phyloP scores from a whole-genome alignment of 805 yeast species.

The Priceomyces melissophilus region DNA sequence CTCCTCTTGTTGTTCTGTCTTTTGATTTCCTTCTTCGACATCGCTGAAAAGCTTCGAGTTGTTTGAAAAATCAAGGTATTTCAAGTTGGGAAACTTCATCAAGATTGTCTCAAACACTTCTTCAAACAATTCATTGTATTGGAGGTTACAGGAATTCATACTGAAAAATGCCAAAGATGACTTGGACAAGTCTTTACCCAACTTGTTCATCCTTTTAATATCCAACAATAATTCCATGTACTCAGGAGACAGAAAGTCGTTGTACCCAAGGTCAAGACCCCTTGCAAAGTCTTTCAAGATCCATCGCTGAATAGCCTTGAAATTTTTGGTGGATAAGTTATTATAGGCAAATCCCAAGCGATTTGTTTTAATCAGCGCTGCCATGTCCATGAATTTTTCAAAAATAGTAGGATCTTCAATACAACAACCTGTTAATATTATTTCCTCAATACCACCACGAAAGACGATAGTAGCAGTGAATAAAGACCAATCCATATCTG shows the following conservation, averaged over 20 bases:
- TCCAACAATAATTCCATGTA: constrained; percentile 38
- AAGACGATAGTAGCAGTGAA: constrained; percentile 64
- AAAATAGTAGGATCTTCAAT: constrained; percentile 54
- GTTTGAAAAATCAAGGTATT: constrained; percentile 73
- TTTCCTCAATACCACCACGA: constrained; percentile 76
- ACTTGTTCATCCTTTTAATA: constrained; percentile 16
- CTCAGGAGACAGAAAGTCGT: constrained; percentile 50
- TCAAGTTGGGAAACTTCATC: constrained; percentile 54
- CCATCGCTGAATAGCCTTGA: constrained; percentile 57
- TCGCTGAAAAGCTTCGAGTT: constrained; percentile 57
- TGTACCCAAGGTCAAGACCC: constrained; percentile 84
- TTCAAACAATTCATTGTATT: constrained; percentile 46
- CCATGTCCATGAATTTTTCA: constrained; percentile 51
- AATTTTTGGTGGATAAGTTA: constrained; percentile 58
- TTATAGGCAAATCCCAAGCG: constrained; percentile 78
- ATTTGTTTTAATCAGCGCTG: constrained; percentile 50
- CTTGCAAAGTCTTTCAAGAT: constrained; percentile 43
- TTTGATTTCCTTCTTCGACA: background rate
- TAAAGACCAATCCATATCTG: constrained; percentile 80
- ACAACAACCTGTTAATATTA: constrained; percentile 75
- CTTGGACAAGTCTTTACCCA: constrained; percentile 15
- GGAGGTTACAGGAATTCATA: constrained; percentile 59
- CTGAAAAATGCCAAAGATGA: constrained; percentile 48
- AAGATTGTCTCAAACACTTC: constrained; percentile 49
- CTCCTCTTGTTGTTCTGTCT: background rate